Percentiles rank a stretch among this genome's conserved stretches.
Conservation (phyloP, 2,329 filamentous ascomycete genomes). For the Tolypocladium ovalisporum region DNA sequence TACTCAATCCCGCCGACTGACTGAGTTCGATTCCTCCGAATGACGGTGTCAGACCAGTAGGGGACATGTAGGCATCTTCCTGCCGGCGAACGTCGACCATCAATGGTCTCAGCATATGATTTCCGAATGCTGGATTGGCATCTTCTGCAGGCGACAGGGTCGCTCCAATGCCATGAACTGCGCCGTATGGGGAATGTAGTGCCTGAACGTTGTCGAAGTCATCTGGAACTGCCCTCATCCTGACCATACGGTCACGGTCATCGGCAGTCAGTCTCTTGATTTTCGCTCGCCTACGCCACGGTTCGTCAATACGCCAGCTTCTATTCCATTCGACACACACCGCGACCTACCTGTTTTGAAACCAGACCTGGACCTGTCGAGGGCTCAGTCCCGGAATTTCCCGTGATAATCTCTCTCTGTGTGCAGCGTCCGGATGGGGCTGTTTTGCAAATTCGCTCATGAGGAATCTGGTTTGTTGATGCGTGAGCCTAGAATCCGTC, state of each 20-base stretch:
- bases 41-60: conserved; percentile 54
- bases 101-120: conserved; percentile 55
- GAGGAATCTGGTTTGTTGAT: conserved; percentile 92
- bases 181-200: conserved; percentile 56
- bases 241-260: conserved; percentile 60
- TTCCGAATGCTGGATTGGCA: conserved; percentile 36
- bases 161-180: conserved; percentile 40
- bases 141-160: conserved; percentile 39
- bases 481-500: conserved; percentile 58
- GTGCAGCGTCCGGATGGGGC: conserved; percentile 84
- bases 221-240: conserved; percentile 60
- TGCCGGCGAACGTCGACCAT: conserved; percentile 58
- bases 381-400: conserved; percentile 89
- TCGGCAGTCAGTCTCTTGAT: conserved; percentile 62
- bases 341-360: conserved; percentile 75
- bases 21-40: conserved; percentile 58
- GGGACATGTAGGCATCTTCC: conserved; percentile 56
- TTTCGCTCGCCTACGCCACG: conserved; percentile 47
- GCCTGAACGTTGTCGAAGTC: conserved; percentile 62
- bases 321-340: neutral
- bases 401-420: conserved; percentile 73
- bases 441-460: conserved; percentile 97
- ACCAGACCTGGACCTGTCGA: conserved; percentile 95
- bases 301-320: conserved; percentile 6
- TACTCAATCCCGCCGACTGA: conserved; percentile 36